phyloP scores from a whole-genome alignment of 2,329 filamentous ascomycete genomes.

The Neofusicoccum sp. region DNA sequence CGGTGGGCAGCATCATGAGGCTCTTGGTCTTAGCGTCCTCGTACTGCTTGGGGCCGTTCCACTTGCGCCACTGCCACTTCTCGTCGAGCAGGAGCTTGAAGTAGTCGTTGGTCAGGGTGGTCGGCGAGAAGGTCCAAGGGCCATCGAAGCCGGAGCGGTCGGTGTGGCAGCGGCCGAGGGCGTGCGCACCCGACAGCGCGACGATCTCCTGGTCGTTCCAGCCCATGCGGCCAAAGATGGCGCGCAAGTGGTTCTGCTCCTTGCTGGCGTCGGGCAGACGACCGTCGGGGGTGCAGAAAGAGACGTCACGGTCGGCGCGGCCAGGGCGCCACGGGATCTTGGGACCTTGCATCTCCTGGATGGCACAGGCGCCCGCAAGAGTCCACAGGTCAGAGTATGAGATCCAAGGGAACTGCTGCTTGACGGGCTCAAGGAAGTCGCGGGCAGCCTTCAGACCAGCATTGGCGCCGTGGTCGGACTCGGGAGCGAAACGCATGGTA shows the following conservation, averaged over 20 bases:
- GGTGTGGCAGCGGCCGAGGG: slow-evolving; percentile 81
- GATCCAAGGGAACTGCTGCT: slow-evolving; percentile 93
- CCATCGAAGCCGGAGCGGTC: slow-evolving; percentile 87
- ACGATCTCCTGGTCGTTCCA: slow-evolving; percentile 98
- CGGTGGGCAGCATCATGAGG: slow-evolving; percentile 96
- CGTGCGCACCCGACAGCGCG: slow-evolving; percentile 82
- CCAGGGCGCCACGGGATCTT: slow-evolving; percentile 86
- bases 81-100: slow-evolving; percentile 84
- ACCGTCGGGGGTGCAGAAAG: slow-evolving; percentile 90
- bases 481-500: slow-evolving; percentile 93
- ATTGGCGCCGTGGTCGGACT: slow-evolving; percentile 89
- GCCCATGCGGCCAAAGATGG: slow-evolving; percentile 95
- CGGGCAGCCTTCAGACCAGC: slow-evolving; percentile 84
- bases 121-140: slow-evolving; percentile 79
- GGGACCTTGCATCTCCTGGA: slow-evolving; percentile 95
- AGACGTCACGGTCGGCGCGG: slow-evolving; percentile 74
- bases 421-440: slow-evolving; percentile 90
- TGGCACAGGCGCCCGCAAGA: slow-evolving; percentile 77
- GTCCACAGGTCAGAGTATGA: slow-evolving; percentile 97
- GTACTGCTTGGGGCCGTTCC: slow-evolving; percentile 88
- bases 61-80: slow-evolving; percentile 91
- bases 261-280: slow-evolving; percentile 82
- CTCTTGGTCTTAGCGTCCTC: slow-evolving; percentile 85
- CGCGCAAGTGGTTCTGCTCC: slow-evolving; percentile 78
- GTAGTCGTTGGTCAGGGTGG: slow-evolving; percentile 89